Conservation (phyloP, 352 stramenopile genomes). For the Pythium phragmitis region DNA sequence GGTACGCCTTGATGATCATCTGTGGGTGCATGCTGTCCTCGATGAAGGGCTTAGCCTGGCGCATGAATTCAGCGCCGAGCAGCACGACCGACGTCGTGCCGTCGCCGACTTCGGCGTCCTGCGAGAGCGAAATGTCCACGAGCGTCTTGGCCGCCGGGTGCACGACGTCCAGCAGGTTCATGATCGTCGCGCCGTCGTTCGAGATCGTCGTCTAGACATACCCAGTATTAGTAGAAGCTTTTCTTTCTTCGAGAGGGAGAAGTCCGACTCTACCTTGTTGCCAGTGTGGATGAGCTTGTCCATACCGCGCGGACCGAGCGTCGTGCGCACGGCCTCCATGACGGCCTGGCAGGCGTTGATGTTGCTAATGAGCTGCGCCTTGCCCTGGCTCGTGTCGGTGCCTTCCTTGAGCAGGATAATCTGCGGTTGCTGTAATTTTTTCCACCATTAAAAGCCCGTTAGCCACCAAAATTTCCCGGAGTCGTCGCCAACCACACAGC, state of each 20-base stretch:
- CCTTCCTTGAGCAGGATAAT: conserved; percentile 99
- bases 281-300: conserved; percentile 7
- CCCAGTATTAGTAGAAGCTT: not conserved
- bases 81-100: conserved; percentile 98
- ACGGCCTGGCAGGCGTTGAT: conserved; percentile 93
- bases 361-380: conserved; percentile 93
- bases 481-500: not conserved
- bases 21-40: conserved; percentile 97
- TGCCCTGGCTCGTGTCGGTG: conserved; percentile 98
- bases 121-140: conserved; percentile 96
- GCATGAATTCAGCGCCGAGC: conserved; percentile 96
- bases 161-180: conserved; percentile 98
- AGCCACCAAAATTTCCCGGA: not conserved
- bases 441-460: not conserved
- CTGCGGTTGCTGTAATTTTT: conserved; percentile 82
- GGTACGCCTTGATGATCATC: conserved; percentile 88
- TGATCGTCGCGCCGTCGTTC: conserved; percentile 99
- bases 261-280: conserved; percentile 1
- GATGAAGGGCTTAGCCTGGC: conserved; percentile 96
- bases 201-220: conserved; percentile 92
- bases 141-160: conserved; percentile 98
- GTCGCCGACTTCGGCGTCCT: conserved; percentile 90
- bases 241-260: not conserved
- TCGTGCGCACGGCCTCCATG: conserved; percentile 92
- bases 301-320: conserved; percentile 3